Evolutionary conservation across 805 yeast genomes (phyloP), one percentile per base, ranked within the genome.

Genomic region (Candida sonorensis): DNA sequence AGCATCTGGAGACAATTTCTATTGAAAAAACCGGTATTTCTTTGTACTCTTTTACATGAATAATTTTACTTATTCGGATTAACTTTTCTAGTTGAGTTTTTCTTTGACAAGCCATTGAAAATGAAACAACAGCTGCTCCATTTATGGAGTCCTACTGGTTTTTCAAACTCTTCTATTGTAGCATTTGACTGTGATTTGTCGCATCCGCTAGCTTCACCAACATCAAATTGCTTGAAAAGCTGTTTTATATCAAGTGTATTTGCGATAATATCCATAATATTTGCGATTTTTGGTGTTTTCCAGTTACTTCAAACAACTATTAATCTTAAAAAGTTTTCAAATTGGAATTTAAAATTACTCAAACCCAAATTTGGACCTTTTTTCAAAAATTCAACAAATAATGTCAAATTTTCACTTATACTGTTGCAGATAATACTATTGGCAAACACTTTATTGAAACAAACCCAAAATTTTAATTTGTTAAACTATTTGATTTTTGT

Each of bases 191-290:
- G 48, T 23, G 22, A 26, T 10, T 36, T 48, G 12, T 45, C 42
- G 23, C n/a, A 23, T 4, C 62, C 62, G 2, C 31, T 56, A 15
- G 23, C 42, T 4, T 41, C 46, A 3, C 35, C 41, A 6, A n/a
- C 31, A 10, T 33, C 49, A 5, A 57, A 49, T 32, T 45, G 59
- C 2, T 26, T 59, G 27, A 53, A 44, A 14, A 55, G 56, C 7
- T 56, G 62, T 32, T 59, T 59, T 39, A 33, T 54, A 5, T 42
- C 54, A 1, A 16, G 47, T 11, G 26, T 49, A 5, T 40, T 42
- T 26, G 35, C 30, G 1, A n/a, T 18, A 5, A 17, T 36, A 3
- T 27, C 55, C 1, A 12, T 29, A 1, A 3, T 40, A 0, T 38
- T 48, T 11, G 35, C 30, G 0, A 4, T 46, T 5, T 6, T 37